Percentiles rank a stretch among this genome's conserved stretches.
phyloP scores from a whole-genome alignment of 2,329 filamentous ascomycete genomes.

The Colletotrichum sp. region DNA sequence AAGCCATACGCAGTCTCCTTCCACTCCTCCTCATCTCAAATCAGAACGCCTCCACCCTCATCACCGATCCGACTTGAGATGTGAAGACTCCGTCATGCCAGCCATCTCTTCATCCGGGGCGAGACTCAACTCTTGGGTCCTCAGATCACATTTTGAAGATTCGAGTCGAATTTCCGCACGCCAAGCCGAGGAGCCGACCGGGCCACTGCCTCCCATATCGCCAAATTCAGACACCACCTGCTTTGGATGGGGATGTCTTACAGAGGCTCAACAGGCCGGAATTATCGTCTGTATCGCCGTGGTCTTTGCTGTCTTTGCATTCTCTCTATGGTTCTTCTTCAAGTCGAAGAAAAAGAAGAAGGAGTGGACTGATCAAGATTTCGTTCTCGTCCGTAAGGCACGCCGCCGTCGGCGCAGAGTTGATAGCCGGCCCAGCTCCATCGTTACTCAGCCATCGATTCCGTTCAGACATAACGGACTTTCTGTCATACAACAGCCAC shows the following conservation, averaged over 20 bases:
- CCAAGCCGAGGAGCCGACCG: conserved; percentile 2
- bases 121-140: not conserved
- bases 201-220: not conserved
- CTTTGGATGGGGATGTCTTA: conserved; percentile 45
- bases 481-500: not conserved
- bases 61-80: not conserved
- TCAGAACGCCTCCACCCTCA: not conserved
- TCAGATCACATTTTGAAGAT: not conserved
- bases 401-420: not conserved
- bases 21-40: not conserved
- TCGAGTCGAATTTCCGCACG: not conserved
- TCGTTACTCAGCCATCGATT: not conserved
- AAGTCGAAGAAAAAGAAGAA: conserved; percentile 10
- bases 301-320: conserved; percentile 28
- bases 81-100: not conserved
- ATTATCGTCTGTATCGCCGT: conserved; percentile 41
- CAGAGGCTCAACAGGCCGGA: conserved; percentile 38
- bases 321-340: conserved; percentile 38
- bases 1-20: not conserved
- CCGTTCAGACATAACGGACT: conserved; percentile 8
- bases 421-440: not conserved
- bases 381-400: conserved; percentile 3
- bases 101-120: not conserved
- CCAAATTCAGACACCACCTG: conserved; percentile 24
- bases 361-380: not conserved